Conservation (phyloP, 2,329 filamentous ascomycete species). For the Paraconiothyrium brasiliense region DNA sequence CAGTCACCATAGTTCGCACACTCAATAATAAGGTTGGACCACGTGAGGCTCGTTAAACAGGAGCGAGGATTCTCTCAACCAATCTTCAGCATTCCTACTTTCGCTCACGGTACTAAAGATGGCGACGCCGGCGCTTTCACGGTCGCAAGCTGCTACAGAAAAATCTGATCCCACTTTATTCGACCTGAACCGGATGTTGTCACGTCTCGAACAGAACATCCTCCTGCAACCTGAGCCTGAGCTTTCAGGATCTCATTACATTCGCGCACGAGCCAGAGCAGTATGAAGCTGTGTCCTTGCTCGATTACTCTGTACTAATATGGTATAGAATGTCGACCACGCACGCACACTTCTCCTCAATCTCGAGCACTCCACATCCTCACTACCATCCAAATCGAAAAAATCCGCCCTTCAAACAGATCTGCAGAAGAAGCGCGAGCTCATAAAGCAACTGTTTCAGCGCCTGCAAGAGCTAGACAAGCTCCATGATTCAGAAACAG, state of each 20-base stretch:
- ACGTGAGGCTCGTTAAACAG: too few species aligned
- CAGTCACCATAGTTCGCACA: too few species aligned
- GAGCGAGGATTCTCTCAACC: too few species aligned
- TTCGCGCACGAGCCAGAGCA: slow-evolving; percentile 67
- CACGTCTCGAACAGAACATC: slow-evolving; percentile 71
- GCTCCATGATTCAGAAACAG: slow-evolving; percentile 54
- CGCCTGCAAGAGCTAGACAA: slow-evolving; percentile 74
- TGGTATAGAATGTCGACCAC: slow-evolving; percentile 72
- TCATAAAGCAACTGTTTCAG: slow-evolving; percentile 72
- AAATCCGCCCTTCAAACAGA: slow-evolving; percentile 70
- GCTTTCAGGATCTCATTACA: slow-evolving; percentile 69
- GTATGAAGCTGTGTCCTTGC: slow-evolving; percentile 52
- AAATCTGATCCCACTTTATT: slow-evolving; percentile 42
- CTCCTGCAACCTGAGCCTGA: slow-evolving; percentile 68
- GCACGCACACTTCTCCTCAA: slow-evolving; percentile 74
- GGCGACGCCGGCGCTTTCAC: slow-evolving; percentile 20
- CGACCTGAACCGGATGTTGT: slow-evolving; percentile 71
- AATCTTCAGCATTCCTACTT: too few species aligned
- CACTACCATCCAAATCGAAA: slow-evolving; percentile 53
- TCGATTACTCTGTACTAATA: slow-evolving; percentile 1
- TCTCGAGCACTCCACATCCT: slow-evolving; percentile 73
- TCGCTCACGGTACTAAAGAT: slow-evolving; percentile 18
- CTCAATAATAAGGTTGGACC: too few species aligned
- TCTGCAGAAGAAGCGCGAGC: slow-evolving; percentile 70
- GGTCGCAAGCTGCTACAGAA: slow-evolving; percentile 33